Percentiles rank a stretch among this genome's conserved stretches.
Evolutionary conservation across 192 early-diverging fungal genomes (phyloP).

Genomic region (Allomyces arbusculus): DNA sequence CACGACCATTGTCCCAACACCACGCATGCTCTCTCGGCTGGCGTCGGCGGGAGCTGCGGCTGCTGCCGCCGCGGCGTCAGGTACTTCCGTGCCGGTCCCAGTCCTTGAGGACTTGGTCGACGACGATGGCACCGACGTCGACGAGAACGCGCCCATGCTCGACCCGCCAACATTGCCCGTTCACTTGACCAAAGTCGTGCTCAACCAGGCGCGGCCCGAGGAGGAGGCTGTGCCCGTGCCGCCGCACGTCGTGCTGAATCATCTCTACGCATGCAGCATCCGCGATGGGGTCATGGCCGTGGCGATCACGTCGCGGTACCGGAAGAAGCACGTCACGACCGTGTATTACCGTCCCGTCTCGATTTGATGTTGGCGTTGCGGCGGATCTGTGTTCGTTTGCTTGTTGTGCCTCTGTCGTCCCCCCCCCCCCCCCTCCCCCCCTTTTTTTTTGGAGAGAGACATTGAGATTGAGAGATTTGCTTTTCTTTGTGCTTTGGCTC

Average conservation of each 20-base stretch:
- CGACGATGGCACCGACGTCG: too few species aligned
- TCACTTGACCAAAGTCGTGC: not conserved
- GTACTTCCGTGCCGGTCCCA: too few species aligned
- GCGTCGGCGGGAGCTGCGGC: too few species aligned
- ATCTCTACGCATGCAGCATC: slow-evolving; percentile 89
- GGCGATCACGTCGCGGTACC: slow-evolving; percentile 70
- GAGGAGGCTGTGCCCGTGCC: slow-evolving; percentile 63
- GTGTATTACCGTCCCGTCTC: slow-evolving; percentile 13
- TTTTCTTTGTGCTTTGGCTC: too few species aligned
- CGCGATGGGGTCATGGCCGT: slow-evolving; percentile 91
- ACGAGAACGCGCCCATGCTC: not conserved
- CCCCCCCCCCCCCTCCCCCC: too few species aligned
- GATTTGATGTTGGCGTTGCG: too few species aligned
- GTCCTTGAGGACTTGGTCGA: too few species aligned
- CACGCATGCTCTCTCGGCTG: too few species aligned
- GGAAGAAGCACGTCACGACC: slow-evolving; percentile 55
- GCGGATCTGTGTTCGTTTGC: too few species aligned
- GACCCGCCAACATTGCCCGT: not conserved
- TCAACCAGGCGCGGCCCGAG: slow-evolving; percentile 18
- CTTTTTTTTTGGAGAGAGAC: too few species aligned
- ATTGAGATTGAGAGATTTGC: too few species aligned
- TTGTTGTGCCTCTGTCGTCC: not conserved
- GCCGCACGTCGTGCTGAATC: slow-evolving; percentile 82
- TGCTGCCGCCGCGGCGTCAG: too few species aligned
- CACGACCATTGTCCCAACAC: not conserved